phyloP scores from a whole-genome alignment of 768 basidiomycete genomes.

The Termitomyces bulborhizus region DNA sequence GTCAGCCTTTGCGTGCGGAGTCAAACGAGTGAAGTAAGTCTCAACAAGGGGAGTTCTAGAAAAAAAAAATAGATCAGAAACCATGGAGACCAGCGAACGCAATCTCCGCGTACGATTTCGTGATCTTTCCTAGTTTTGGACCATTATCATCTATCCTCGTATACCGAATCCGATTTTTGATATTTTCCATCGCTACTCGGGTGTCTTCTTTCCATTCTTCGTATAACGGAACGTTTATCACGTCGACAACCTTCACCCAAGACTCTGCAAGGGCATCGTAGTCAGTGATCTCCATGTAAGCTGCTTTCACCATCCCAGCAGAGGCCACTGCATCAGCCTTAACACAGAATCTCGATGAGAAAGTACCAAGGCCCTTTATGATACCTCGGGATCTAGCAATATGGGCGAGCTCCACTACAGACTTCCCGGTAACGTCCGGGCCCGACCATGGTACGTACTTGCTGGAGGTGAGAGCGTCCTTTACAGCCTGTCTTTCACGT shows the following conservation, averaged over 20 bases:
- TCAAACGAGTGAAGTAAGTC: slow-evolving; percentile 85
- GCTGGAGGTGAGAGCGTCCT: slow-evolving; percentile 42
- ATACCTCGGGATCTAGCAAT: slow-evolving; percentile 48
- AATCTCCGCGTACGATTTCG: slow-evolving; percentile 45
- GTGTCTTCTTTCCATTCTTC: slow-evolving; percentile 81
- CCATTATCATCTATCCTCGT: slow-evolving; percentile 78
- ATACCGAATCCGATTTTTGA: slow-evolving; percentile 75
- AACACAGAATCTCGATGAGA: slow-evolving; percentile 64
- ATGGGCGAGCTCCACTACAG: slow-evolving; percentile 58
- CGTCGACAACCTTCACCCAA: slow-evolving; percentile 78
- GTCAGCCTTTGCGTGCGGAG: slow-evolving; percentile 32
- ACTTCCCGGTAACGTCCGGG: slow-evolving; percentile 49
- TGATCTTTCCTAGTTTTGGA: slow-evolving; percentile 78
- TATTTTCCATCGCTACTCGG: slow-evolving; percentile 63
- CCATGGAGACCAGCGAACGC: not conserved
- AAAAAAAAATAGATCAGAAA: slow-evolving; percentile 3
- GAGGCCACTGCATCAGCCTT: slow-evolving; percentile 57
- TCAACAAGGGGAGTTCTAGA: slow-evolving; percentile 81
- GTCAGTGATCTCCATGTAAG: slow-evolving; percentile 43
- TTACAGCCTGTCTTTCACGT: slow-evolving; percentile 55
- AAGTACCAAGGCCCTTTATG: slow-evolving; percentile 52
- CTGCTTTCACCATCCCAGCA: slow-evolving; percentile 71
- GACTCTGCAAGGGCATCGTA: slow-evolving; percentile 53
- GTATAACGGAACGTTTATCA: slow-evolving; percentile 86
- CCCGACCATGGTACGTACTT: slow-evolving; percentile 56